phyloP scores from a whole-genome alignment of 2,329 filamentous ascomycete genomes.

The Penicillium sp. region DNA sequence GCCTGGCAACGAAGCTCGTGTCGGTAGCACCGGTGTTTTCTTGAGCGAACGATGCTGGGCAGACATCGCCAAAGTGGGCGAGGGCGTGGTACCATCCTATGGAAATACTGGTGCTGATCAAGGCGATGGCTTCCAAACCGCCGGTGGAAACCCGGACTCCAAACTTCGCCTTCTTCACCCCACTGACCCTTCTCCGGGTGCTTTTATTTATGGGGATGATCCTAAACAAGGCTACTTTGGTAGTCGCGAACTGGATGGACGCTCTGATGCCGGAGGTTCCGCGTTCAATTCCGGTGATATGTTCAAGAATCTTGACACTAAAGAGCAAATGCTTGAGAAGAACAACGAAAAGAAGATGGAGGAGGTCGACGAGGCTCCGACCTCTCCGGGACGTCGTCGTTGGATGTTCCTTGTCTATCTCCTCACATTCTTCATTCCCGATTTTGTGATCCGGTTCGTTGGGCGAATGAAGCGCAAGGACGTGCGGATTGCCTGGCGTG shows the following conservation, averaged over 20 bases:
- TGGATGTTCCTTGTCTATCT: constrained; percentile 84
- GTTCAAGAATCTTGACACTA: constrained; percentile 95
- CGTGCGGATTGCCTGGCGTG: constrained; percentile 88
- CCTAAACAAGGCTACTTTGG: constrained; percentile 80
- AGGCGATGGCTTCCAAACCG: constrained; percentile 60
- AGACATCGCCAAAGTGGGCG: constrained; percentile 75
- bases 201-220: constrained; percentile 68
- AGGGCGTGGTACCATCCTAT: constrained; percentile 59
- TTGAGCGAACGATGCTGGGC: constrained; percentile 95
- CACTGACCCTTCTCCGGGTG: constrained; percentile 53
- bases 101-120: constrained; percentile 58
- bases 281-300: constrained; percentile 90
- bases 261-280: constrained; percentile 90
- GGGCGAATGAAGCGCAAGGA: constrained; percentile 91
- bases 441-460: constrained; percentile 72
- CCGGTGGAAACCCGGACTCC: constrained; percentile 49
- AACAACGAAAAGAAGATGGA: constrained; percentile 86
- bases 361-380: constrained; percentile 81
- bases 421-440: constrained; percentile 84
- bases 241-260: constrained; percentile 72
- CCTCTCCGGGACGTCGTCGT: constrained; percentile 78
- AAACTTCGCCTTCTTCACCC: constrained; percentile 57
- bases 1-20: constrained; percentile 85
- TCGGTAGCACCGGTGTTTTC: constrained; percentile 92
- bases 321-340: constrained; percentile 92